Base-by-base conservation (phyloP, 257 asterid species). In the Ligustrum vulgare region DNA sequence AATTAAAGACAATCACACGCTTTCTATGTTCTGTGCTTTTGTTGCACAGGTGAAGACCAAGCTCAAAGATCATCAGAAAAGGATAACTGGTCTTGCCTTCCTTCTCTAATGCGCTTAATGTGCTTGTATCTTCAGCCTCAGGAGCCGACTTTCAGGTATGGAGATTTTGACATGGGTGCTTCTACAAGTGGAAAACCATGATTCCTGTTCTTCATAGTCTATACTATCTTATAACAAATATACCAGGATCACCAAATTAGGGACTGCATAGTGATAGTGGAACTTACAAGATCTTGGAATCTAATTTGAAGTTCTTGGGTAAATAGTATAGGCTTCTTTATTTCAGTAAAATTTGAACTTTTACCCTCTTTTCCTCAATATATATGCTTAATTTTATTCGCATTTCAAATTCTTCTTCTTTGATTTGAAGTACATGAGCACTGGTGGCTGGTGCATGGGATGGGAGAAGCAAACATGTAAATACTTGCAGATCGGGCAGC, bases 401-500 rank as follows among this genome's bases (percentile, higher is more conserved):
- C 62, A 51, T 51, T 51, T 16, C 2, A 51, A 23, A 51, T 51
- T 51, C 1, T n/a, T n/a, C n/a, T n/a, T n/a, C n/a, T n/a, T n/a
- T 15, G 18, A 23, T 51, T 16, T 51, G 23, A 51, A 51, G 62
- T 15, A 1, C 22, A 51, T n/a, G n/a, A n/a, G n/a, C n/a, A n/a
- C n/a, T n/a, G n/a, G n/a, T n/a, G n/a, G n/a, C n/a, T n/a, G n/a
- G n/a, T n/a, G n/a, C n/a, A n/a, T n/a, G n/a, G n/a, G n/a, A n/a
- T n/a, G 93, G 91, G 93, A 88, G 81, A 86, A 84, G 79, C 89
- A 81, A 72, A 85, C 87, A 43, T 83, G 84, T 76, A 86, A 85
- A 82, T 80, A 71, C 82, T 83, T 88, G 81, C 91, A 86, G 77
- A 84, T 77, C 84, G 89, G 63, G 80, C 87, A 45, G 87, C 87